Evolutionary conservation across 805 yeast genomes (phyloP).

Genomic region (Candida odintsovae): DNA sequence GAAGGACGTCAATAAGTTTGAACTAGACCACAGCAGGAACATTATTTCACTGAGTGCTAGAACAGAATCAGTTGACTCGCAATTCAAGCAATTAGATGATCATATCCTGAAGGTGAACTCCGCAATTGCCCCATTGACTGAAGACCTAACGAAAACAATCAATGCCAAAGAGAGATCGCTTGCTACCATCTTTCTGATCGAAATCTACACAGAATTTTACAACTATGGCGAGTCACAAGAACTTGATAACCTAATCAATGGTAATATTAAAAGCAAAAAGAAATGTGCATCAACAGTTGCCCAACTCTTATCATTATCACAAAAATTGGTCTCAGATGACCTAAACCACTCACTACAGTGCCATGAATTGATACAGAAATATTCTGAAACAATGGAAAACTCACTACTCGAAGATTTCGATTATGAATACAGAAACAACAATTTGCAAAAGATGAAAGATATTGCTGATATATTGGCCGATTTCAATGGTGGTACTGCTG

Average conservation of each 20-base stretch:
- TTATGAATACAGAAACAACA: constrained; percentile 63
- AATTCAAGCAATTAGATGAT: constrained; percentile 45
- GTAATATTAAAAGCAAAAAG: constrained; percentile 47
- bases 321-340: constrained; percentile 53
- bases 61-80: constrained; percentile 38
- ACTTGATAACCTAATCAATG: constrained; percentile 50
- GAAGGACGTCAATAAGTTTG: constrained; percentile 52
- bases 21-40: constrained; percentile 61
- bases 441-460: constrained; percentile 67
- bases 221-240: constrained; percentile 42
- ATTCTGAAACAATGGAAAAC: constrained; percentile 72
- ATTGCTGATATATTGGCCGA: constrained; percentile 68
- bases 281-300: constrained; percentile 67
- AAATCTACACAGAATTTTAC: constrained; percentile 73
- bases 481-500: constrained; percentile 80
- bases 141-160: constrained; percentile 58
- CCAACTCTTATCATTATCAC: constrained; percentile 58
- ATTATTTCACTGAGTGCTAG: constrained; percentile 49
- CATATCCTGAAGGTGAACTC: constrained; percentile 52
- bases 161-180: constrained; percentile 67
- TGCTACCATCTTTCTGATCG: constrained; percentile 65
- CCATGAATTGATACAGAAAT: constrained; percentile 50
- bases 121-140: constrained; percentile 65
- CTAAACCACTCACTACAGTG: constrained; percentile 35
- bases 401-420: constrained; percentile 65